Evolutionary conservation across 78 protist species (phyloP).

Genomic region (Polysphondylium violaceum): DNA sequence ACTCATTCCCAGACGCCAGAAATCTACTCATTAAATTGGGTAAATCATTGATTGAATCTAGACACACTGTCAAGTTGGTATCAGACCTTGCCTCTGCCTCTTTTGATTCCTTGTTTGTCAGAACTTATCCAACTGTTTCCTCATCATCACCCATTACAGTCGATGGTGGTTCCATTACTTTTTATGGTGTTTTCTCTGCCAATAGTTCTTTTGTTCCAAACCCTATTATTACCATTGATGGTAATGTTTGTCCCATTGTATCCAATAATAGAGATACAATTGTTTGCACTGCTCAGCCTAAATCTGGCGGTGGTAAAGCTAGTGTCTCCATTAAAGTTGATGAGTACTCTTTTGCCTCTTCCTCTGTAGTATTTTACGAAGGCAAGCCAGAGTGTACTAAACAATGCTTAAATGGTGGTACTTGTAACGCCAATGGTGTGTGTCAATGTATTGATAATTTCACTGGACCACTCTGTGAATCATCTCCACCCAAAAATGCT

Average conservation of each 20-base stretch:
- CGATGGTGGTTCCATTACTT: neutral
- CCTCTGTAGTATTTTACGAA: neutral
- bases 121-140: neutral
- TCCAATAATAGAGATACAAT: neutral
- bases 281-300: neutral
- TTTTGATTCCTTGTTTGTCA: neutral
- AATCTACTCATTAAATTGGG: neutral
- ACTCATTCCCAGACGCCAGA: neutral
- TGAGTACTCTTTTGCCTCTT: neutral
- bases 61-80: neutral
- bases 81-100: neutral
- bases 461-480: conserved; percentile 20
- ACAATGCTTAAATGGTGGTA: conserved; percentile 17
- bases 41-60: neutral
- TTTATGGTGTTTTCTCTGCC: conserved; percentile 5
- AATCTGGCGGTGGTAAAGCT: neutral
- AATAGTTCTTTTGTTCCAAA: neutral
- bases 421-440: conserved; percentile 1
- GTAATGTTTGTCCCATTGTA: neutral
- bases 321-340: neutral
- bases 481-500: neutral
- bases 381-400: neutral
- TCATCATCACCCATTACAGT: neutral
- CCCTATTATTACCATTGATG: neutral
- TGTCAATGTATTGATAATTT: conserved; percentile 26